Evolutionary conservation across 495 filamentous ascomycete genomes (phyloP), one percentile per base, ranked within the genome.

Genomic region (Cercophora samala): DNA sequence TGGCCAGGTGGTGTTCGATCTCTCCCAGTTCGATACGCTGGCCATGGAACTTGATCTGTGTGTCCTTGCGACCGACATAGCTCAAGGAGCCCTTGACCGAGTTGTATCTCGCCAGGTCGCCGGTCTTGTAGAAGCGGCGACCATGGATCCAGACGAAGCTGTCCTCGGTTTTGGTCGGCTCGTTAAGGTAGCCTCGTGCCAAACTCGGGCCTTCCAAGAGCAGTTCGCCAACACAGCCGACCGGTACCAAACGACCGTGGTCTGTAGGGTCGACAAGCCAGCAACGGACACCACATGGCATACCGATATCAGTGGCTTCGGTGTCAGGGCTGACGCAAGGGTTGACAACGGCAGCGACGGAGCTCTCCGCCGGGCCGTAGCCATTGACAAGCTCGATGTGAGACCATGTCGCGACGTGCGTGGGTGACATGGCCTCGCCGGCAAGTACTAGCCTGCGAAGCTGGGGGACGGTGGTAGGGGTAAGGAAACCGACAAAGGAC

Each of bases 201-300:
- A 85, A 59, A 2, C 73, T 58, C 0, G 81, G 77, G 1, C 92
- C 92, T 23, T 88, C 88, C 22, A 95, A 83, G 68, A 89, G 89
- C 9, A 96, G 83, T 73, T 96, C 92, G 4, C 92, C 92, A 26
- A 91, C 78, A 15, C 84, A 84, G 3, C 92, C 92, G 9, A 89
- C 81, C 15, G 91, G 76, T 4, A 89, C 84, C 1, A 90, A 85
- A 1, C 78, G 18, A 82, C 86, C 3, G 77, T 82, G 58, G 85
- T 88, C 11, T 73, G 75, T 22, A 87, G 80, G 63, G 88, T 89
- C 75, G 80, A 92, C 42, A 83, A 88, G 21, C 88, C 88, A 66
- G 0, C 53, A 60, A 0, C 62, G 64, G 4, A 66, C 69, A 29
- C 69, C 68, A 21, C 63, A 66, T 0, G 64, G 61, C 8, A 63